Evolutionary conservation across 2,329 filamentous ascomycete species (phyloP), one percentile per base, ranked within the genome.

Genomic region (Fusarium sp.): DNA sequence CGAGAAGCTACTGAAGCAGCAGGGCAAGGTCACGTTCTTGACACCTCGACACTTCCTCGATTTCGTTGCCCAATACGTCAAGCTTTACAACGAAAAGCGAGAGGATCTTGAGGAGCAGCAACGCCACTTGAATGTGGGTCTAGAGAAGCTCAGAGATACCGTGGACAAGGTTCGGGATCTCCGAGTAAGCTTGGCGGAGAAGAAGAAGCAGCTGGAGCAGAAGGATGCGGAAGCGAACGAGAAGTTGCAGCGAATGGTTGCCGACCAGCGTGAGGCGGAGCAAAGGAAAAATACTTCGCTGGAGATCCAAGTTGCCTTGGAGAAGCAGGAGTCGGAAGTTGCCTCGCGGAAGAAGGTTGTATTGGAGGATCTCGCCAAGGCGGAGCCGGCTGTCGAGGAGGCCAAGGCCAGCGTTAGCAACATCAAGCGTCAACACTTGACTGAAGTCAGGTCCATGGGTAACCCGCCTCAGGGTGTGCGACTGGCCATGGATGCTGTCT

Each of bases 21-120:
- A 98, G 82, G 94, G 94, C 80, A 94, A 93, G 81, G 88, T 92
- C 31, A 98, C 96, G 1, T 98, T 93, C 85, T 89, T 99, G 60
- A 99, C 97, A 11, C 96, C 96, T 47, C 91, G 96, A 47, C 96
- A 99, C 81, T 99, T 97, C 85, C 85, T 99, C 54, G 97, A 99
- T 80, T 99, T 99, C 76, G 95, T 99, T 62, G 94, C 94, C 40
- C 96, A 99, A 78, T 99, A 98, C 78, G 95, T 98, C 80, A 96
- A 93, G 80, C 87, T 99, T 7, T 98, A 98, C 83, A 97, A 95
- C 68, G 96, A 99, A 82, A 99, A 99, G 85, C 93, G 97, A 11
- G 96, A 98, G 80, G 96, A 99, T 78, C 88, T 99, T 2, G 96
- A 99, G 81, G 96, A 99, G 79, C 96, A 99, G 80, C 96, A 99